Evolutionary conservation across 108 stramenopile species (phyloP).

Genomic region (Cyclotella sp.): DNA sequence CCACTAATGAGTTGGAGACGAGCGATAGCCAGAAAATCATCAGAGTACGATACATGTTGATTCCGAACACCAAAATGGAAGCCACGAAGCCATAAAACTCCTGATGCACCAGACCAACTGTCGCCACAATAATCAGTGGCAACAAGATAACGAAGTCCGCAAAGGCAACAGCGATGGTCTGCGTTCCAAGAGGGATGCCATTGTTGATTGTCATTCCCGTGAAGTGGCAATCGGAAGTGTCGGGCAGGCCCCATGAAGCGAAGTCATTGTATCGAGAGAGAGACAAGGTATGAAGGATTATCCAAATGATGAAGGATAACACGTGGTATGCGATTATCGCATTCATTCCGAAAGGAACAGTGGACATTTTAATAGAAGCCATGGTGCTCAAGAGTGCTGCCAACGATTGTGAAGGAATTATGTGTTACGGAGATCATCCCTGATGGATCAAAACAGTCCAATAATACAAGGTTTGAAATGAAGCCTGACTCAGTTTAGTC

Average conservation of each 20-base stretch:
- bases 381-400: too few species aligned
- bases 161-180: constrained; percentile 5
- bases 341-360: constrained; percentile 3
- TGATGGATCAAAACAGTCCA: too few species aligned
- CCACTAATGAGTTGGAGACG: neutral
- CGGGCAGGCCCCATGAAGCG: constrained; percentile 8
- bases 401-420: too few species aligned
- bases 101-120: neutral
- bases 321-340: constrained; percentile 14
- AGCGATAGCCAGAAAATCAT: constrained; percentile 9
- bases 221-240: neutral
- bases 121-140: neutral
- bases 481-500: too few species aligned
- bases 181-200: constrained; percentile 2
- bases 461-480: too few species aligned
- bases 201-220: neutral
- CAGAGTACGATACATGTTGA: constrained; percentile 15
- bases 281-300: constrained; percentile 15
- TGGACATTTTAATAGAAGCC: neutral
- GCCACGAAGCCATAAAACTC: neutral
- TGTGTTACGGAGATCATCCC: too few species aligned
- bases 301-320: constrained; percentile 17
- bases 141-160: constrained; percentile 7
- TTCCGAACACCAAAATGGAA: constrained; percentile 22
- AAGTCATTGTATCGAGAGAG: constrained; percentile 7